Evolutionary conservation across 2,329 filamentous ascomycete species (phyloP).

Genomic region (Nemania sp.): DNA sequence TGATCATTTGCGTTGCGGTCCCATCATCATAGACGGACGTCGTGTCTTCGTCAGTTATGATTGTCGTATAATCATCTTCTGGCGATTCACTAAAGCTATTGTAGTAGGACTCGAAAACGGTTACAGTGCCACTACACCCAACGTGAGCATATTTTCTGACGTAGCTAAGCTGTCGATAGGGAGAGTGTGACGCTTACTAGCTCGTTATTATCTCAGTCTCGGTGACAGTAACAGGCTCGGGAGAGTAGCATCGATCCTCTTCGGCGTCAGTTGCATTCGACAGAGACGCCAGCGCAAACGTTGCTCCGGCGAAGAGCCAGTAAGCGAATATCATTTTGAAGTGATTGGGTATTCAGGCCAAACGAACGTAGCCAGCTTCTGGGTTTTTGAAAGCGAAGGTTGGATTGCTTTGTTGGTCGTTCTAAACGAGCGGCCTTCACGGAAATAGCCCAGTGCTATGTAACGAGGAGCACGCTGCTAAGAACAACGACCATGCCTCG

Average conservation of each 20-base stretch:
- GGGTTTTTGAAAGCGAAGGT: slow-evolving; percentile 17
- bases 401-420: slow-evolving; percentile 7
- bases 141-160: slow-evolving; percentile 22
- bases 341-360: slow-evolving; percentile 9
- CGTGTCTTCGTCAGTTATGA: slow-evolving; percentile 38
- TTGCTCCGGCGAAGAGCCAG: slow-evolving; percentile 42
- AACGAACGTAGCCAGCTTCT: slow-evolving; percentile 6
- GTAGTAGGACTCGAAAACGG: slow-evolving; percentile 38
- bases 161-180: slow-evolving; percentile 29
- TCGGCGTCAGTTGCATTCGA: slow-evolving; percentile 40
- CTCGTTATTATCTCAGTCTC: slow-evolving; percentile 42
- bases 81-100: slow-evolving; percentile 32
- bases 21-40: slow-evolving; percentile 35
- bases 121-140: slow-evolving; percentile 39
- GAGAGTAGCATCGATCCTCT: slow-evolving; percentile 28
- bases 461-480: neutral
- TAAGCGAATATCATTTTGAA: slow-evolving; percentile 44
- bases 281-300: slow-evolving; percentile 41
- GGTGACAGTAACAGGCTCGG: slow-evolving; percentile 39
- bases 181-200: slow-evolving; percentile 34
- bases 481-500: slow-evolving; percentile 4
- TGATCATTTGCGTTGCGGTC: slow-evolving; percentile 29
- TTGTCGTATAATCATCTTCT: slow-evolving; percentile 24
- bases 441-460: slow-evolving; percentile 8
- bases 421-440: slow-evolving; percentile 19